A percentile compares a stretch with the other conserved stretches of the same genome.
Conservation (phyloP, 768 basidiomycete genomes). For the Leucosporidium scottii region DNA sequence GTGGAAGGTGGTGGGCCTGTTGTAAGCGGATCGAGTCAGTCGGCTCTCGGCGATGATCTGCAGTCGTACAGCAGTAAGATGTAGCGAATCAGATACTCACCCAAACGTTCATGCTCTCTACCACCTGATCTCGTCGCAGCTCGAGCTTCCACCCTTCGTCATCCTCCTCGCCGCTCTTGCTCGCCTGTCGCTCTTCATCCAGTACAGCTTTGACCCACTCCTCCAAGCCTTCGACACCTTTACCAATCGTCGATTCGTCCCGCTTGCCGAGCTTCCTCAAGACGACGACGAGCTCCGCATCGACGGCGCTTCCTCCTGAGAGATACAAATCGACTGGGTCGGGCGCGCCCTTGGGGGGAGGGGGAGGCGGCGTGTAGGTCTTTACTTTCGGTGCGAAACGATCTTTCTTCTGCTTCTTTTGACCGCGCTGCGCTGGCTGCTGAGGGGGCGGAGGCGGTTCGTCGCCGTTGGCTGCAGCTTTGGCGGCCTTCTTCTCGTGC, state of each 20-base stretch:
- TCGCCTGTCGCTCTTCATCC: slow-evolving; percentile 40
- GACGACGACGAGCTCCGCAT: slow-evolving; percentile 71
- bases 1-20: slow-evolving; percentile 78
- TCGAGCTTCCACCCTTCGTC: slow-evolving; percentile 38
- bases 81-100: slow-evolving; percentile 48
- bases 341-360: slow-evolving; percentile 39
- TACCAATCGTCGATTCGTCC: slow-evolving; percentile 71
- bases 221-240: slow-evolving; percentile 78
- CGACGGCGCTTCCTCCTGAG: slow-evolving; percentile 50
- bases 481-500: slow-evolving; percentile 64
- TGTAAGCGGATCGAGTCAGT: neutral
- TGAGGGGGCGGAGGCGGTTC: slow-evolving; percentile 6
- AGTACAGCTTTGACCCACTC: slow-evolving; percentile 50
- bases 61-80: neutral
- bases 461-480: slow-evolving; percentile 13
- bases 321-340: slow-evolving; percentile 33
- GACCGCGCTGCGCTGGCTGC: slow-evolving; percentile 28
- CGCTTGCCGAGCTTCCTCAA: slow-evolving; percentile 80
- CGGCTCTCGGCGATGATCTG: neutral
- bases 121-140: slow-evolving; percentile 44
- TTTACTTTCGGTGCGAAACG: slow-evolving; percentile 60
- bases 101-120: slow-evolving; percentile 80
- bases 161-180: slow-evolving; percentile 41
- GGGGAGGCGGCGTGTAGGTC: slow-evolving; percentile 77
- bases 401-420: slow-evolving; percentile 55